Evolutionary conservation across 805 yeast species (phyloP), one percentile per base, ranked within the genome.

Genomic region (Ogataea populi-albae): DNA sequence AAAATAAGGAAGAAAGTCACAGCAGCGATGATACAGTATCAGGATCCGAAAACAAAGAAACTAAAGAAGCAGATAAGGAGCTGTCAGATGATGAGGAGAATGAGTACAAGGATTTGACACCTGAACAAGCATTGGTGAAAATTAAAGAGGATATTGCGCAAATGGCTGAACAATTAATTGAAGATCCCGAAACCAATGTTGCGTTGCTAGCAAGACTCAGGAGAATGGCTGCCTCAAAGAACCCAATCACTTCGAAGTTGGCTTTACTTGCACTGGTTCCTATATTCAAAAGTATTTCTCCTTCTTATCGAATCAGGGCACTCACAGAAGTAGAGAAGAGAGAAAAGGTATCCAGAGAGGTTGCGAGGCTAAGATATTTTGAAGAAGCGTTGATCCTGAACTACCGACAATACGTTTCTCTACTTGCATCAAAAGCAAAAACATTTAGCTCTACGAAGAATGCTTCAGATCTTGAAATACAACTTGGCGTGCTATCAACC

Each of bases 101-200:
- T 14, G 62, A 57, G 17, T 77, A 77, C 41, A 66, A 75, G 0
- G 70, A 65, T 5, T 51, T 72, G 10, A 50, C 74, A 1, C 76
- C 77, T 1, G 63, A 59, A 38, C 83, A 83, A 55, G 69, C 68
- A 37, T 65, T 86, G 17, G 48, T 70, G 5, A 71, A 75, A 38
- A 66, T 84, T 26, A 85, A 88, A 52, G 97, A 88, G 61, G 86
- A 84, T 37, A 75, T 93, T 26, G 96, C 98, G 0, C 78, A 74
- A 14, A 59, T 81, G 32, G 96, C 95, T 1, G 84, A 86, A 25
- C 73, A 73, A 26, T 62, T 91, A 23, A 78, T 78, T 50, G 95
- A 88, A 55, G 86, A 86, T 40, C 96, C 98, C 5, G 98, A 93
- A 58, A 95, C 86, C 52, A 75, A 89, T 51, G 69, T 82, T 6